Evolutionary conservation across 352 stramenopile species (phyloP), one percentile per base, ranked within the genome.

Genomic region (Globisporangium camurandrum): DNA sequence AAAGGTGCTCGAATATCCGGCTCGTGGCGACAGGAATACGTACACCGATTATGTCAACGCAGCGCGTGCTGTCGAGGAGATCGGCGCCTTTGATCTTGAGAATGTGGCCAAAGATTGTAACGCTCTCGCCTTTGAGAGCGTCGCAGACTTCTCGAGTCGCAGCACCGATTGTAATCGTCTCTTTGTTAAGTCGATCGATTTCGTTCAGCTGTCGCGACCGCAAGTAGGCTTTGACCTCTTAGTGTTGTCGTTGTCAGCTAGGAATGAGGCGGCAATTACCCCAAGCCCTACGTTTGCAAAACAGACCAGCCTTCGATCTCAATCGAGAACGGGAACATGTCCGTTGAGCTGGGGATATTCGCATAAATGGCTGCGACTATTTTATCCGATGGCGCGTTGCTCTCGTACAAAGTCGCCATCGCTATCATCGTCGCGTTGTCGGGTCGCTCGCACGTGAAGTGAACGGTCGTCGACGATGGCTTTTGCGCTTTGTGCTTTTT

Each of bases 41-140:
- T 1, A 49, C 43, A 8, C 43, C 43, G 27, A 49, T 40, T 17
- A 49, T 27, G 14, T 49, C 43, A 12, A 49, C 28, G 14, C 4
- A 49, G 27, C 34, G 43, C 17, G 27, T 27, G 17, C 19, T 3
- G 27, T 49, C 43, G 27, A 49, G 26, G 14, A 40, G 16, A 4
- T 49, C 27, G 5, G 14, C 14, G 3, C 2, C 1, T 9, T 39
- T 49, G 27, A 49, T 40, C 2, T 26, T 3, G 16, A 49, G 2
- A 4, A 10, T 26, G 12, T 39, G 43, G 1, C 27, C 43, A 26
- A 49, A 19, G 12, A 49, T 22, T 1, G 24, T 49, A 4, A 49
- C 23, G 3, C 17, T 4, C 28, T 9, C 27, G 24, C 26, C 43
- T 1, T 19, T 28, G 43, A 49, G 26, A 9, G 17, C 14, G 1